These are phyloP conservation scores for Trichaptum fuscoviolaceum DNA, from an alignment of 768 basidiomycete species.

Conservation along the genomic window DNA sequence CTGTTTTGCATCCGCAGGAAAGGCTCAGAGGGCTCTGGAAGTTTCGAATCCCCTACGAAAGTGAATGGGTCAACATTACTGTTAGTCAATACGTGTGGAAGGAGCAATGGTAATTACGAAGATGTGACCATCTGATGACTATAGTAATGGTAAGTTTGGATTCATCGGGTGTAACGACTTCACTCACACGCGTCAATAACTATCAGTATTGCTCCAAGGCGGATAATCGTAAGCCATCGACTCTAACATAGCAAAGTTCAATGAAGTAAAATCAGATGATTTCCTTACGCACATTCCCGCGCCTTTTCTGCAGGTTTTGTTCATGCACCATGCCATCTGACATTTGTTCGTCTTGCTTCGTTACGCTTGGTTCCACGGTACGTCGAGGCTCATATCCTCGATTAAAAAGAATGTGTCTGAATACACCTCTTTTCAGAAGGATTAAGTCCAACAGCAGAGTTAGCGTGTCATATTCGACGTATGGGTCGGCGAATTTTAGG, in stretches of 20 bases:
- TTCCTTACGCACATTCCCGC: constrained; percentile 24
- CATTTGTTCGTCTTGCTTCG: constrained; percentile 12
- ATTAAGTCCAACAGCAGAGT: constrained; percentile 76
- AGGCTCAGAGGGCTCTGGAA: constrained; percentile 5
- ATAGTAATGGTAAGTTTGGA: constrained; percentile 5
- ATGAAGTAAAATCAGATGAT: background rate
- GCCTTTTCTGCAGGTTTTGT: constrained; percentile 8
- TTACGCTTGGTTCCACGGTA: constrained; percentile 15
- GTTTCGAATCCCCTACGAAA: constrained; percentile 12
- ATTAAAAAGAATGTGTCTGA: constrained; percentile 78
- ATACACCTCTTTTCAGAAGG: constrained; percentile 76
- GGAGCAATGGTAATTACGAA: constrained; percentile 37
- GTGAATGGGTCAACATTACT: background rate
- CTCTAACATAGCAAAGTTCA: constrained; percentile 29
- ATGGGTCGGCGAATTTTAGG: constrained; percentile 73
- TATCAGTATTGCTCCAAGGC: constrained; percentile 54
- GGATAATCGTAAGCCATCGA: constrained; percentile 55
- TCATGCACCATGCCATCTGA: background rate
- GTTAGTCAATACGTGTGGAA: no score
- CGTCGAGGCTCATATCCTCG: constrained; percentile 61
- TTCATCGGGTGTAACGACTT: background rate
- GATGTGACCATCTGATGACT: constrained; percentile 79
- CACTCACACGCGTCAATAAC: constrained; percentile 69
- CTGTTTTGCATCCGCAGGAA: constrained; percentile 52
- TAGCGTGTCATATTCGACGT: constrained; percentile 77